Percentiles rank a stretch among this genome's conserved stretches.
phyloP scores from a whole-genome alignment of 495 filamentous ascomycete genomes.

The Hypoxylon lienhwacheense region DNA sequence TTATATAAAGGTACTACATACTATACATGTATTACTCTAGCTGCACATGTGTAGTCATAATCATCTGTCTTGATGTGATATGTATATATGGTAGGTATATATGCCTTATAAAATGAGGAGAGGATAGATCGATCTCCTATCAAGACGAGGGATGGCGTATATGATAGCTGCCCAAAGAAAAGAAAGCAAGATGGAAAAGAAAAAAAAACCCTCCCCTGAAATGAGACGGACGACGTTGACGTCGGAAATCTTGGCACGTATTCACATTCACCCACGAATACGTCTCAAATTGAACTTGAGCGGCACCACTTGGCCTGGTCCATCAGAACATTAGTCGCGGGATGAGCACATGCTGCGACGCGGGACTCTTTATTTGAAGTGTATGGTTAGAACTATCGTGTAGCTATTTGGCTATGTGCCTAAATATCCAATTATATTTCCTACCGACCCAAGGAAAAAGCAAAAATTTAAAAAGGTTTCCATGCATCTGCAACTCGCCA shows the following conservation, averaged over 20 bases:
- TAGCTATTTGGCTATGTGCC: not conserved
- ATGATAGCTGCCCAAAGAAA: not conserved
- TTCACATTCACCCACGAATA: not conserved
- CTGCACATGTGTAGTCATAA: not conserved
- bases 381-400: not conserved
- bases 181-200: constrained; percentile 6
- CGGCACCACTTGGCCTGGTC: too few species aligned
- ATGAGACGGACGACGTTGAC: too few species aligned
- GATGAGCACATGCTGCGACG: too few species aligned
- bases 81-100: too few species aligned
- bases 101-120: too few species aligned
- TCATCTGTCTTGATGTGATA: too few species aligned
- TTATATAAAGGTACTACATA: constrained; percentile 8
- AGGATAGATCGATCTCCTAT: not conserved
- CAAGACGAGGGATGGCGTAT: constrained; percentile 9
- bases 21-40: not conserved
- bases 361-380: too few species aligned
- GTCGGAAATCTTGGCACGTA: constrained; percentile 9
- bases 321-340: too few species aligned
- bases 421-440: constrained; percentile 7
- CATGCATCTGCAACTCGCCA: constrained; percentile 28
- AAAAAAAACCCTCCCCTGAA: too few species aligned
- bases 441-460: constrained; percentile 17
- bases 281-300: constrained; percentile 3
- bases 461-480: too few species aligned